Base-by-base conservation (phyloP, 2,329 filamentous ascomycete genomes). In the Xylaria polymorpha region DNA sequence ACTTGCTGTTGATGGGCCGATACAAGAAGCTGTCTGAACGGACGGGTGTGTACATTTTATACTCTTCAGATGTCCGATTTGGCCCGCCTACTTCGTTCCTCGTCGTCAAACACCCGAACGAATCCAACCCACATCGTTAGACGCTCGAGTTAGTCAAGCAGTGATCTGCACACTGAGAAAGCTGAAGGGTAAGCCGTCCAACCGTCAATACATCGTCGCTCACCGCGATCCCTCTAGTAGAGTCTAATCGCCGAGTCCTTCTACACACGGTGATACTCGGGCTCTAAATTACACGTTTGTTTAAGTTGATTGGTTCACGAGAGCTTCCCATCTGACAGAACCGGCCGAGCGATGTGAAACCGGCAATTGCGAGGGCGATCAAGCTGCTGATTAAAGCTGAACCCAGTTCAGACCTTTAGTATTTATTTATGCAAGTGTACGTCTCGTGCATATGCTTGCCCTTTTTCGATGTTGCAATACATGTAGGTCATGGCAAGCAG, bases 291-390 rank as follows among this genome's bases (percentile, higher is more conserved):
- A 22, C 37, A 25, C n/a, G n/a, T 65, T 7, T 10, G 20, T 43
- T 4, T 37, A 25, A 44, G 35, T 25, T 35, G 6, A 44, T 65
- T 37, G 32, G 55, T 44, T 43, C 10, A 60, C 25, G 46, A 58
- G 22, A 55, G 44, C 18, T 15, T 65, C 37, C 12, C 22, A 32
- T 7, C 7, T 4, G 44, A 60, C 32, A 51, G 48, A 53, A 43
- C 35, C 15, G 43, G 29, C 39, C 22, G 18, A 37, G 46, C 14
- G 32, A 37, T 53, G 1, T 48, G 35, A 39, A 65, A 60, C 18
- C 18, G 37, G 63, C 25, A 65, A 51, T 43, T 37, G 51, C 55
- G 20, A 53, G 18, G 46, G 37, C 56, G 56, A 65, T 65, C 63
- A 46, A 65, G 22, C 3, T 39, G 22, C 20, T 32, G 46, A 43